Conservation (phyloP, 768 basidiomycete genomes). For the Tulasnella sp. region DNA sequence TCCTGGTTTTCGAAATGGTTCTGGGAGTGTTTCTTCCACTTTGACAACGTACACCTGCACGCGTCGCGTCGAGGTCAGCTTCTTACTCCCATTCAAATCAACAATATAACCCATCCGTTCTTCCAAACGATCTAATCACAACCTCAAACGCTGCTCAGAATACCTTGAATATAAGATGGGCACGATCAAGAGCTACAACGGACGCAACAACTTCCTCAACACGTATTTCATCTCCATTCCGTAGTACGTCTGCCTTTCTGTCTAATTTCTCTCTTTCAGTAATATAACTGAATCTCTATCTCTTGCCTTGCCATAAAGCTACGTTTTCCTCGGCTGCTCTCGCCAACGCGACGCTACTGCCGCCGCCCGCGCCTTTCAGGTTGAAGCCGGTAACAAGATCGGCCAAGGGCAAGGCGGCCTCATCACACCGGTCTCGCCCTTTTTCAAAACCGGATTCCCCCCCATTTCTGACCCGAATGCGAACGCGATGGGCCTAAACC, state of each 20-base stretch:
- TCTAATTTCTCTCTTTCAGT: no score
- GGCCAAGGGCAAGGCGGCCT: constrained; percentile 26
- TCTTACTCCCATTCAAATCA: neutral
- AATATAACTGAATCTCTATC: constrained; percentile 7
- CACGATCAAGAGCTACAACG: constrained; percentile 57
- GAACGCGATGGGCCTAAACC: neutral
- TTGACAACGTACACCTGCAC: constrained; percentile 27
- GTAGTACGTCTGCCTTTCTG: neutral
- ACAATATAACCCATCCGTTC: no score
- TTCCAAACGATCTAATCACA: no score
- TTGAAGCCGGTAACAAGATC: constrained; percentile 48
- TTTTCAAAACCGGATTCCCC: no score
- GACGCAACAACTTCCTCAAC: constrained; percentile 56
- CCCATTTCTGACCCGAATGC: no score
- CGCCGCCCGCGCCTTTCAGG: constrained; percentile 47
- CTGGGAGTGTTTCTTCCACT: constrained; percentile 64
- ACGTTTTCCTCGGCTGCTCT: constrained; percentile 60
- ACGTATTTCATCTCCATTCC: constrained; percentile 51
- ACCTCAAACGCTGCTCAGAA: neutral
- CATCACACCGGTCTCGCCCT: no score
- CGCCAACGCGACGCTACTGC: constrained; percentile 47
- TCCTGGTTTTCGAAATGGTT: constrained; percentile 62
- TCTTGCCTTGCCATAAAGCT: constrained; percentile 44
- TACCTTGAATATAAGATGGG: neutral
- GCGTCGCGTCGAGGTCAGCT: constrained; percentile 47